phyloP scores from a whole-genome alignment of 2,329 filamentous ascomycete species.

The Leptographium lundbergii region DNA sequence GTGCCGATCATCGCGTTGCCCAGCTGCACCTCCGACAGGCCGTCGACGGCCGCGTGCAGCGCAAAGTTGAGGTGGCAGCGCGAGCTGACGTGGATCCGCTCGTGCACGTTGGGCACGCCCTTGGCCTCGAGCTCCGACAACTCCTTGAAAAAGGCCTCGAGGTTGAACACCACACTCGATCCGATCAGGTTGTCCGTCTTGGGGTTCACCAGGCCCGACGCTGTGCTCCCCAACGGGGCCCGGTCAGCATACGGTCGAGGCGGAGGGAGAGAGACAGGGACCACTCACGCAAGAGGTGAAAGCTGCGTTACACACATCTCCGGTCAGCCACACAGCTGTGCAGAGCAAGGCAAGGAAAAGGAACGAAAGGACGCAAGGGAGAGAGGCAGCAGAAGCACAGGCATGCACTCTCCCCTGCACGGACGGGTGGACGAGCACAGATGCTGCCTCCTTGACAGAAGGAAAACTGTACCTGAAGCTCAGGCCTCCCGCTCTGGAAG shows the following conservation, averaged over 20 bases:
- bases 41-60: constrained; percentile 55
- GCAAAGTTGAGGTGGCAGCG: constrained; percentile 52
- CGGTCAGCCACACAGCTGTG: background rate
- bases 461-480: constrained; percentile 11
- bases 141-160: constrained; percentile 32
- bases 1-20: constrained; percentile 19
- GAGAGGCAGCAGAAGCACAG: background rate
- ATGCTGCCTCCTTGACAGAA: constrained; percentile 14
- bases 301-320: constrained; percentile 4
- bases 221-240: constrained; percentile 25
- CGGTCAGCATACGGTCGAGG: constrained; percentile 11
- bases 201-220: constrained; percentile 61
- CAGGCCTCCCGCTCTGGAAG: constrained; percentile 9
- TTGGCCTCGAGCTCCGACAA: constrained; percentile 26
- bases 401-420: background rate
- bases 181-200: constrained; percentile 62
- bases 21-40: constrained; percentile 27
- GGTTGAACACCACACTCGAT: constrained; percentile 54
- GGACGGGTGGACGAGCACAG: constrained; percentile 3
- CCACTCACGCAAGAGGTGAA: constrained; percentile 20
- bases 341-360: background rate
- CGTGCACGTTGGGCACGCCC: constrained; percentile 23
- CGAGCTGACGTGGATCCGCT: constrained; percentile 49
- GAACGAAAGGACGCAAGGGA: background rate
- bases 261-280: background rate